These are phyloP conservation scores for Neocatenulostroma microsporum DNA, from an alignment of 2,329 filamentous ascomycete species.

Conservation along the genomic window DNA sequence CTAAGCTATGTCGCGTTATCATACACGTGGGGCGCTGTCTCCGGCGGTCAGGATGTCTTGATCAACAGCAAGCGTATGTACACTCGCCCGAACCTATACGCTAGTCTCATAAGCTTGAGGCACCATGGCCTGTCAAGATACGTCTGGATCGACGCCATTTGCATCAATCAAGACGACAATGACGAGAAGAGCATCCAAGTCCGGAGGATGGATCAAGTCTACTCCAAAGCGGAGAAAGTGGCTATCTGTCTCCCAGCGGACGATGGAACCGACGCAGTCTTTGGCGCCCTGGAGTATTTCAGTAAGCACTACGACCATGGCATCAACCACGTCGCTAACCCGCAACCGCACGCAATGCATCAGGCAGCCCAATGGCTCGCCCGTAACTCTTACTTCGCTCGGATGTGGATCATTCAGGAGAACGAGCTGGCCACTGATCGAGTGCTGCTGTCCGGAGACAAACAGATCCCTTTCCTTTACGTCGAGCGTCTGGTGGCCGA, in stretches of 20 bases:
- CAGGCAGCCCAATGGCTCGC: too few relatives aligned
- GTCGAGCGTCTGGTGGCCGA: too few relatives aligned
- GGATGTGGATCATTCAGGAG: too few relatives aligned
- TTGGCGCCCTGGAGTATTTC: too few relatives aligned
- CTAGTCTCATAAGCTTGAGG: background rate
- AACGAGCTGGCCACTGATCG: too few relatives aligned
- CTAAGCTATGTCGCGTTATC: conserved; percentile 4
- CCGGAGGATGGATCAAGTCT: conserved; percentile 20
- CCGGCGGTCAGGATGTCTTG: background rate
- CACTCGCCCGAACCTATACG: background rate
- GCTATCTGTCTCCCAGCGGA: conserved; percentile 11
- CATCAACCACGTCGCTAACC: too few relatives aligned
- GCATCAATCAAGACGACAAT: conserved; percentile 17
- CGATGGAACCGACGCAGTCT: background rate
- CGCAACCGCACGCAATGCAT: too few relatives aligned
- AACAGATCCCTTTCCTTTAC: too few relatives aligned
- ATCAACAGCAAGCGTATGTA: background rate
- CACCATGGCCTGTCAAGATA: background rate
- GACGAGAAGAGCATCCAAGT: conserved; percentile 20
- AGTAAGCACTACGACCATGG: too few relatives aligned
- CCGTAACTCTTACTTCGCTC: too few relatives aligned
- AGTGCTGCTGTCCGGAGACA: too few relatives aligned
- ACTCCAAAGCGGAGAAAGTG: conserved; percentile 18
- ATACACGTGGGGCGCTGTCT: conserved; percentile 1
- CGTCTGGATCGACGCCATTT: conserved; percentile 1